Percentiles rank a stretch among this genome's conserved stretches.
Evolutionary conservation across 768 basidiomycete species (phyloP).

Genomic region (Lactarius hatsudake): DNA sequence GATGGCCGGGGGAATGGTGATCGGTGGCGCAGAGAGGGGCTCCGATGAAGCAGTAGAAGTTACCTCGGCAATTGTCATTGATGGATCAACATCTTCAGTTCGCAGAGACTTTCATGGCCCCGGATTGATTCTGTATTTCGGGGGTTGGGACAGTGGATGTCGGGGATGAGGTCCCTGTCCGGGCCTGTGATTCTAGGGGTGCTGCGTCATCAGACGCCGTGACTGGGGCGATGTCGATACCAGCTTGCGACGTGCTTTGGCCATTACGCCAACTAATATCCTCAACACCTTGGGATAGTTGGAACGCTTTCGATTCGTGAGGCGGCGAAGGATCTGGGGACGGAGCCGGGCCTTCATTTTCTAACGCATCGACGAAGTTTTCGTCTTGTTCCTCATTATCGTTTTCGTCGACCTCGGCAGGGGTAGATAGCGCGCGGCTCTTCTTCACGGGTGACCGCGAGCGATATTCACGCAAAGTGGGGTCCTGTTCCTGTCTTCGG

Average conservation of each 20-base stretch:
- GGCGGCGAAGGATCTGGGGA: conserved; percentile 52
- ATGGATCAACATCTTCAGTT: background rate
- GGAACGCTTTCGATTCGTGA: conserved; percentile 71
- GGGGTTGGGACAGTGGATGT: conserved; percentile 4
- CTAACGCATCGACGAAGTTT: conserved; percentile 19
- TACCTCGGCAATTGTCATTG: background rate
- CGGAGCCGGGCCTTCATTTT: conserved; percentile 33
- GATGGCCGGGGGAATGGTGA: background rate
- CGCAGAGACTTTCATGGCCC: background rate
- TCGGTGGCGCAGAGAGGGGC: background rate
- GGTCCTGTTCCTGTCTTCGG: background rate
- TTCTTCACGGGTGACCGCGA: conserved; percentile 70
- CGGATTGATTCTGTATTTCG: conserved; percentile 11
- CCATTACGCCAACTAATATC: conserved; percentile 69
- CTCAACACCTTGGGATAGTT: conserved; percentile 77
- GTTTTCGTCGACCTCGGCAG: conserved; percentile 54
- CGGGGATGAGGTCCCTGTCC: conserved; percentile 2
- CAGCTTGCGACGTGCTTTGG: conserved; percentile 32
- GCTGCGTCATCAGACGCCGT: conserved; percentile 14
- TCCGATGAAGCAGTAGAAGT: background rate
- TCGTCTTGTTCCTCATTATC: conserved; percentile 35
- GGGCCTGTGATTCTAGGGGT: conserved; percentile 34
- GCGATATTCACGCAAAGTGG: conserved; percentile 44
- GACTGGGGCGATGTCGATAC: conserved; percentile 6
- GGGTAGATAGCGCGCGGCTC: conserved; percentile 59